These are phyloP conservation scores for Psidium guajava DNA, from an alignment of 345 rosid genomes.

Conservation along the genomic window DNA sequence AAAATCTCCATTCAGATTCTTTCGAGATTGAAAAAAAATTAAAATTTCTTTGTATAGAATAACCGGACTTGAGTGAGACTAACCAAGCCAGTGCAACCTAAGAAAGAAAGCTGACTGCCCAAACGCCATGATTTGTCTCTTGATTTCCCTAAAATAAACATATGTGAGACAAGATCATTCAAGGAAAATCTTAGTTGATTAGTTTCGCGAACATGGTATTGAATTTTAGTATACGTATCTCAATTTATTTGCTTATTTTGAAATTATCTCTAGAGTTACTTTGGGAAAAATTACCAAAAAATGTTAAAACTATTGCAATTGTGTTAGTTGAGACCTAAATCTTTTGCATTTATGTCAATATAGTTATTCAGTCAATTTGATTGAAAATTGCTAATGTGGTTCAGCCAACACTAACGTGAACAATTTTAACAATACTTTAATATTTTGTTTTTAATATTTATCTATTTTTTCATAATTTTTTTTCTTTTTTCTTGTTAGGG, in stretches of 20 bases:
- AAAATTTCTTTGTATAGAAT: background rate
- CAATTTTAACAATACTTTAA: no score
- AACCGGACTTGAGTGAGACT: background rate
- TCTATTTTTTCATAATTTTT: no score
- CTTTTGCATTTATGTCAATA: no score
- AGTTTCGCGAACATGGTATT: background rate
- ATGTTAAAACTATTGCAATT: no score
- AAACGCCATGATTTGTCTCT: background rate
- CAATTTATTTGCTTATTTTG: background rate
- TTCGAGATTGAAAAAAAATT: background rate
- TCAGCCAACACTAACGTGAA: rapidly evolving
- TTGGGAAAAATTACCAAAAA: no score
- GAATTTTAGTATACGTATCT: background rate
- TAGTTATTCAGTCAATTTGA: no score
- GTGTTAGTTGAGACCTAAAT: no score
- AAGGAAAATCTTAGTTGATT: background rate
- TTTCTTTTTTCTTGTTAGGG: no score
- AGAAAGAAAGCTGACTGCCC: no score
- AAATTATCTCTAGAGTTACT: background rate
- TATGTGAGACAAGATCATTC: background rate
- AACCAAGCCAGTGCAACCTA: background rate
- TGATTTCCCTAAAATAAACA: background rate
- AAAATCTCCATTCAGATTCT: background rate
- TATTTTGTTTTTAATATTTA: no score
- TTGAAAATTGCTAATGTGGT: no score